phyloP scores from a whole-genome alignment of 1,284 basidiomycete species.

The Naganishia liquefaciens region DNA sequence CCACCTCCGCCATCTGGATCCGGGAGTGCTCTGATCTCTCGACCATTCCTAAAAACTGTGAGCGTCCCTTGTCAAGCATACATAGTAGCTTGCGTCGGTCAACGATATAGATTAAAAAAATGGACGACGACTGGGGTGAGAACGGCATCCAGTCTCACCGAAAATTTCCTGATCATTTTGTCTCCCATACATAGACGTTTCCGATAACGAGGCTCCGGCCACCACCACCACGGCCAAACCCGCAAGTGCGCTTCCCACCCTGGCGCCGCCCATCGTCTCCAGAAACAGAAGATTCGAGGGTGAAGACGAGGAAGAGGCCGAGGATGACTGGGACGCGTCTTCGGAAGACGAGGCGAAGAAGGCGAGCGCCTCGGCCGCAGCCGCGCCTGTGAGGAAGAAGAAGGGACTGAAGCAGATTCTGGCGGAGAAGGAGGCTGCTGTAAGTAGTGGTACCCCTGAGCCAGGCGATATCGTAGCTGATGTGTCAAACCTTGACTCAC shows the following conservation, averaged over 20 bases:
- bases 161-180: neutral
- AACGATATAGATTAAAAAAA: neutral
- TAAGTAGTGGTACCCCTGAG: slow-evolving; percentile 32
- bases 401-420: slow-evolving; percentile 84
- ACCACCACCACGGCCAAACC: slow-evolving; percentile 54
- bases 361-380: slow-evolving; percentile 54
- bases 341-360: slow-evolving; percentile 71
- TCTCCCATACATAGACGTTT: slow-evolving; percentile 53
- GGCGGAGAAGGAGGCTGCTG: slow-evolving; percentile 76
- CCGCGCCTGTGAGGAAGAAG: slow-evolving; percentile 79
- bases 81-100: neutral
- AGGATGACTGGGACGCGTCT: slow-evolving; percentile 93
- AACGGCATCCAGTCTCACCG: neutral
- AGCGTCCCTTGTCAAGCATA: neutral
- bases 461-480: neutral
- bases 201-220: slow-evolving; percentile 59
- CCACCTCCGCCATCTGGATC: slow-evolving; percentile 16
- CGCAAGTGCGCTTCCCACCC: slow-evolving; percentile 46
- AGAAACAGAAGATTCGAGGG: slow-evolving; percentile 74
- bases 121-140: slow-evolving; percentile 29
- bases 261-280: slow-evolving; percentile 55
- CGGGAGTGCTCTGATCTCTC: slow-evolving; percentile 1
- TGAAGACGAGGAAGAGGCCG: slow-evolving; percentile 76
- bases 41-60: slow-evolving; percentile 1
- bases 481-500: neutral